These are phyloP conservation scores for Sporothrix phasma DNA, from an alignment of 2,329 filamentous ascomycete genomes.

Conservation along the genomic window DNA sequence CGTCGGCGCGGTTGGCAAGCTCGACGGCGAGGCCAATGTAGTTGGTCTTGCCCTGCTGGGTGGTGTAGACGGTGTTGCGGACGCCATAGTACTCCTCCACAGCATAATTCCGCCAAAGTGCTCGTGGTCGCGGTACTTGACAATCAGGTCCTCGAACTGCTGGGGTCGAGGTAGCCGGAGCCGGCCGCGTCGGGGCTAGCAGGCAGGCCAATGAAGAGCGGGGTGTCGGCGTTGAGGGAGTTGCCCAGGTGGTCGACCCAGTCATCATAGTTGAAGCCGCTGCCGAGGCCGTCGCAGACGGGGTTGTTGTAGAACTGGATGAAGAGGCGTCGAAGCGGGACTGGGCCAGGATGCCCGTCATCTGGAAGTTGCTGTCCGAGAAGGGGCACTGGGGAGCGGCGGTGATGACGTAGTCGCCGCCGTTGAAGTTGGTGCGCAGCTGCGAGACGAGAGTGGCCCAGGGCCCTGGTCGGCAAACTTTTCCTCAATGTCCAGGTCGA, in stretches of 20 bases:
- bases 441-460: conserved; percentile 15
- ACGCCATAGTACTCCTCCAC: conserved; percentile 24
- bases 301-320: conserved; percentile 42
- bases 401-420: conserved; percentile 33
- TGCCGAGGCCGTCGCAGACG: conserved; percentile 27
- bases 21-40: conserved; percentile 17
- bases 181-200: conserved; percentile 21
- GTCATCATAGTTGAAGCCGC: conserved; percentile 29
- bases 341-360: conserved; percentile 33
- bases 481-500: conserved; percentile 41
- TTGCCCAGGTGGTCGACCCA: conserved; percentile 27
- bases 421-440: conserved; percentile 18
- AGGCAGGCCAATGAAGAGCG: conserved; percentile 32
- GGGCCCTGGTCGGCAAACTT: conserved; percentile 19
- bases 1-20: conserved; percentile 9
- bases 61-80: conserved; percentile 10
- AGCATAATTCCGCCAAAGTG: conserved; percentile 29
- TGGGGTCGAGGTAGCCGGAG: conserved; percentile 23
- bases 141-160: conserved; percentile 20
- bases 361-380: conserved; percentile 29
- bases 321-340: conserved; percentile 33
- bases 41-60: conserved; percentile 19
- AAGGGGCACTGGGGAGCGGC: conserved; percentile 38
- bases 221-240: conserved; percentile 28
- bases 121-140: conserved; percentile 20